Conservation (phyloP, 768 basidiomycete genomes). For the Suillus bovinus region DNA sequence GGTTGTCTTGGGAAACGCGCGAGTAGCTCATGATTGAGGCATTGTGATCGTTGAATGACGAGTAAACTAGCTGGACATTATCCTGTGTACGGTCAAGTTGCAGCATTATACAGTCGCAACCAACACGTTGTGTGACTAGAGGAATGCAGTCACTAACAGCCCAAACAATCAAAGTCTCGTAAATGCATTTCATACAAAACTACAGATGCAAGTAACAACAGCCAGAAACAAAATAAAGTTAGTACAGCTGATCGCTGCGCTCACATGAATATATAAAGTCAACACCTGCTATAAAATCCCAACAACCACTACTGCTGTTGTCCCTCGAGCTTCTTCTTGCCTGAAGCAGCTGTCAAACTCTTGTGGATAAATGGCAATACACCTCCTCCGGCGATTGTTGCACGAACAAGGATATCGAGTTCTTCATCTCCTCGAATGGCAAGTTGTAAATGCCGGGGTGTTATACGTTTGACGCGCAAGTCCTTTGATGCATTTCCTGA, state of each 20-base stretch:
- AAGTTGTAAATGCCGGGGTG: conserved; percentile 92
- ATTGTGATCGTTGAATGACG: background rate
- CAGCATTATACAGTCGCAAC: background rate
- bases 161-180: background rate
- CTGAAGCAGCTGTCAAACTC: conserved; percentile 57
- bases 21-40: conserved; percentile 42
- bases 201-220: conserved; percentile 5
- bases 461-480: conserved; percentile 95
- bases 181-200: conserved; percentile 4
- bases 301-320: conserved; percentile 18
- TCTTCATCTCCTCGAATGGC: conserved; percentile 98
- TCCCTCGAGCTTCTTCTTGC: conserved; percentile 48
- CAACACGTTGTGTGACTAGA: background rate
- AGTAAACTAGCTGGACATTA: background rate
- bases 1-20: conserved; percentile 41
- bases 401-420: conserved; percentile 91
- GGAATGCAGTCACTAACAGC: background rate
- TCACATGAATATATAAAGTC: background rate
- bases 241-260: background rate
- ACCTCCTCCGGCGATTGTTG: conserved; percentile 91
- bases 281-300: conserved; percentile 6
- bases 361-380: conserved; percentile 90
- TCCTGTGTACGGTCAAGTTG: background rate
- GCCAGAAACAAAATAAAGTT: background rate
- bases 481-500: conserved; percentile 96